Evolutionary conservation across 768 basidiomycete genomes (phyloP).

Genomic region (Mycena indigotica): DNA sequence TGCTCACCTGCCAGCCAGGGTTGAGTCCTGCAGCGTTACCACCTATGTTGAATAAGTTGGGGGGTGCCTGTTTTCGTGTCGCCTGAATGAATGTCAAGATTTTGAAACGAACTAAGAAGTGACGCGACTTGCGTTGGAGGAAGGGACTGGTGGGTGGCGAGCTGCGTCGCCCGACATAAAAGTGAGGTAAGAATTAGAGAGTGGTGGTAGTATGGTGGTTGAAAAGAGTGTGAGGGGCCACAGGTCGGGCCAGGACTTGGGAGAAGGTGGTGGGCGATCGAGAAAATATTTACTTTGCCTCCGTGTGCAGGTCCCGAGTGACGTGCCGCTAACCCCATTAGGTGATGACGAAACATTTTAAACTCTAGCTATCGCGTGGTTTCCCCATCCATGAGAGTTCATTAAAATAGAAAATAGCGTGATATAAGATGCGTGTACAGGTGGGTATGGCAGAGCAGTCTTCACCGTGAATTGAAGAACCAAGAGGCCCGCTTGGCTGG

Average conservation of each 20-base stretch:
- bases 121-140: neutral
- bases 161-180: conserved; percentile 51
- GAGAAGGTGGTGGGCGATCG: conserved; percentile 22
- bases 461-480: conserved; percentile 86
- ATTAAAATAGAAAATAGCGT: conserved; percentile 17
- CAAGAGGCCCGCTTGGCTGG: conserved; percentile 89
- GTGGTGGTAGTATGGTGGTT: conserved; percentile 23
- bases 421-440: conserved; percentile 22
- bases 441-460: conserved; percentile 28
- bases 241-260: conserved; percentile 28
- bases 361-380: neutral
- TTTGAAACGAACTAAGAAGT: conserved; percentile 54
- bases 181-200: conserved; percentile 34
- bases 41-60: conserved; percentile 56
- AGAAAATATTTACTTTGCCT: conserved; percentile 21
- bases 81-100: conserved; percentile 59
- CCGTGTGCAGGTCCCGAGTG: conserved; percentile 1
- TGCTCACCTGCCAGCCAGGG: conserved; percentile 69
- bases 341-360: conserved; percentile 6
- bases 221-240: conserved; percentile 6
- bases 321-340: conserved; percentile 1
- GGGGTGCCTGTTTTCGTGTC: conserved; percentile 47
- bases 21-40: conserved; percentile 52
- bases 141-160: conserved; percentile 59
- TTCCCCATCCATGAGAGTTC: neutral